phyloP scores from a whole-genome alignment of 495 filamentous ascomycete species.

The Neurospora tetrasperma region DNA sequence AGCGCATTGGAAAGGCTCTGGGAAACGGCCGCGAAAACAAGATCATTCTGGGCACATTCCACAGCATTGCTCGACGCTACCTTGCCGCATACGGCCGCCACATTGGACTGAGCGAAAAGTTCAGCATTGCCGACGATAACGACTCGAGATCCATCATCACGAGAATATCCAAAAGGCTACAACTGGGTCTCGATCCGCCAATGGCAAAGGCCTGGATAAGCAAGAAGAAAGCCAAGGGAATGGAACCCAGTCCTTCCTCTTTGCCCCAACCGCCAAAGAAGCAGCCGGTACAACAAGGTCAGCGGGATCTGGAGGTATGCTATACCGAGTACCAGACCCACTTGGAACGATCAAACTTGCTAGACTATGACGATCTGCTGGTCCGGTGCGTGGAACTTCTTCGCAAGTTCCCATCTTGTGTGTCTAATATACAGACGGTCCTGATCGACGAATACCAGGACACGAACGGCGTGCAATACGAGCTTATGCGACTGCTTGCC shows the following conservation, averaged over 20 bases:
- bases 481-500: slow-evolving; percentile 86
- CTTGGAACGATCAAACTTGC: slow-evolving; percentile 63
- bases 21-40: slow-evolving; percentile 67
- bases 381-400: slow-evolving; percentile 77
- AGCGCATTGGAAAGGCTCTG: slow-evolving; percentile 67
- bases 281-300: slow-evolving; percentile 38
- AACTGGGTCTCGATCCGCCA: slow-evolving; percentile 57
- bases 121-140: slow-evolving; percentile 83
- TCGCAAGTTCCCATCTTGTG: slow-evolving; percentile 66
- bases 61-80: slow-evolving; percentile 84
- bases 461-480: slow-evolving; percentile 91
- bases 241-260: slow-evolving; percentile 14
- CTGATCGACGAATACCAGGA: slow-evolving; percentile 98
- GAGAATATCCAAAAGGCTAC: slow-evolving; percentile 69
- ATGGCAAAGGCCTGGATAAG: slow-evolving; percentile 69
- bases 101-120: slow-evolving; percentile 72
- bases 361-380: slow-evolving; percentile 95
- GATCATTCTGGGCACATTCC: slow-evolving; percentile 88
- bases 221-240: slow-evolving; percentile 68
- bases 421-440: slow-evolving; percentile 82
- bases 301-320: slow-evolving; percentile 48
- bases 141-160: slow-evolving; percentile 71
- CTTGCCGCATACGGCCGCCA: slow-evolving; percentile 75
- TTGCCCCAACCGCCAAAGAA: slow-evolving; percentile 17
- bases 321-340: slow-evolving; percentile 72